Evolutionary conservation across 306 rosid genomes (phyloP), one percentile per base, ranked within the genome.

Genomic region (Fragaria vesca): DNA sequence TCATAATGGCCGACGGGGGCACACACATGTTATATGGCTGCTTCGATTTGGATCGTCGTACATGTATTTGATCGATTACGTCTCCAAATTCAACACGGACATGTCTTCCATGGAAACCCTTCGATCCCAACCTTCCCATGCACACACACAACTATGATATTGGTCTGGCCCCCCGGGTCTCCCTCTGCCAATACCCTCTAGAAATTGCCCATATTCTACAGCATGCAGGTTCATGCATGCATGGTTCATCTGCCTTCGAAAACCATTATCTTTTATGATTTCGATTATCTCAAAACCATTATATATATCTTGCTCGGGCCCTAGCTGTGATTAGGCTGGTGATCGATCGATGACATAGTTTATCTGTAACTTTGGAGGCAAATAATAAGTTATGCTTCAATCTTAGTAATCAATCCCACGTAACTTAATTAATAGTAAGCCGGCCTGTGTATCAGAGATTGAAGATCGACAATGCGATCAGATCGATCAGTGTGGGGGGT

Each of bases 401-500:
- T 46, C 13, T 46, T 2, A 46, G 50, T 46, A 46, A 46, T 9
- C 50, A 46, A 52, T 52, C 63, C 15, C 15, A 24, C 63, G 63
- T n/a, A 3, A 1, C 32, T 17, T 2, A 8, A 9, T 60, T 10
- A 18, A 8, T 24, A 11, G 34, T 60, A 26, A 28, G 21, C 7
- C 1, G 2, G 15, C 63, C 12, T 20, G 26, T 6, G 6, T 20
- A 54, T n/a, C 21, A 77, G 82, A 66, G 18, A 73, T 30, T 45
- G 34, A 74, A 58, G 65, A 65, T 42, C 2, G 45, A 42, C 60
- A 71, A 69, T 54, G 20, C 47, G 24, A 75, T 61, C 18, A 6
- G 18, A 61, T 6, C 2, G 2, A 6, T 6, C 6, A 42, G 45
- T 6, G 18, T 32, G 86, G 74, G 83, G 86, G 83, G 86, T 69